phyloP scores from a whole-genome alignment of 106 monocot genomes.

The Narthecium ossifragum region DNA sequence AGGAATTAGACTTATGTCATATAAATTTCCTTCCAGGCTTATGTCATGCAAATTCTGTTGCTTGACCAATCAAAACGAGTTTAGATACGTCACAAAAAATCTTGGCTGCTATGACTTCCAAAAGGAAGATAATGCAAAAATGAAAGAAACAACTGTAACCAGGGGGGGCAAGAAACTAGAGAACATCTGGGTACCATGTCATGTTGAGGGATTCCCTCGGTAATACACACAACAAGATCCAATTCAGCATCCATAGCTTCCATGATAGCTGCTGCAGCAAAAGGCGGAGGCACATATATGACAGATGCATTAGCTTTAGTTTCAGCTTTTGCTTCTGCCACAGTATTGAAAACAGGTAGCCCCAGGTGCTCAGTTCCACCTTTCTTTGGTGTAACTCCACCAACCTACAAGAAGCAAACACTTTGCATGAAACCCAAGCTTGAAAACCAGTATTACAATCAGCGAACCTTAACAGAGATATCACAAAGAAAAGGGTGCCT shows the following conservation, averaged over 20 bases:
- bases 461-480: no score
- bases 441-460: no score
- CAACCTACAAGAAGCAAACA: conserved; percentile 44
- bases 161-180: neutral
- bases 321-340: conserved; percentile 93
- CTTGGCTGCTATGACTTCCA: no score
- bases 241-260: conserved; percentile 92
- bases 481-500: no score
- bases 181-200: conserved; percentile 50
- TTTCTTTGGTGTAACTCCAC: conserved; percentile 95
- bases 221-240: conserved; percentile 86
- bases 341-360: conserved; percentile 84
- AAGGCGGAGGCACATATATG: conserved; percentile 90
- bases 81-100: no score
- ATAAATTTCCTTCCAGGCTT: no score
- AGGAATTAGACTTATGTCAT: no score
- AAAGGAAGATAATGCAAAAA: no score
- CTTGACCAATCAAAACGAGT: no score
- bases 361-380: conserved; percentile 94
- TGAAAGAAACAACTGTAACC: neutral
- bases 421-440: no score
- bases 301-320: conserved; percentile 97
- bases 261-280: conserved; percentile 96
- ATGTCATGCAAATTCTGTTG: no score
- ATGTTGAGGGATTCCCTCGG: conserved; percentile 92